Evolutionary conservation across 495 filamentous ascomycete genomes (phyloP).

Genomic region (Neurospora pannonica): DNA sequence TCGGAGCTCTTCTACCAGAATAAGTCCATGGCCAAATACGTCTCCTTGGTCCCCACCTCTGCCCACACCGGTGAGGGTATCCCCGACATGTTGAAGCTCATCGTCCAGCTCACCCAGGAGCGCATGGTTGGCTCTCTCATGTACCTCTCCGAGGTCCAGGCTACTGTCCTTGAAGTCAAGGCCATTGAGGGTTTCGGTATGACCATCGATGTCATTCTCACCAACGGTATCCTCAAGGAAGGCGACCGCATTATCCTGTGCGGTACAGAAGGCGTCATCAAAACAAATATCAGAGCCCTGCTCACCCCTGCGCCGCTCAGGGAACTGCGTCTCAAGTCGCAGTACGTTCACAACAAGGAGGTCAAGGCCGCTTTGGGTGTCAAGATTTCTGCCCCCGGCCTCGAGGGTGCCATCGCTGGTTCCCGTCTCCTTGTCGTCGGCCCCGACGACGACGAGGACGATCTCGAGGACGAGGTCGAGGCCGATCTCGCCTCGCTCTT

Average conservation of each 20-base stretch:
- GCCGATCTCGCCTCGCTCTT: slow-evolving; percentile 87
- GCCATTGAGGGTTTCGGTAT: slow-evolving; percentile 97
- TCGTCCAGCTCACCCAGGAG: slow-evolving; percentile 86
- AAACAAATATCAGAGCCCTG: slow-evolving; percentile 92
- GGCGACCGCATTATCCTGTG: slow-evolving; percentile 93
- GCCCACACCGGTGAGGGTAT: slow-evolving; percentile 98
- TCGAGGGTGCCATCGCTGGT: slow-evolving; percentile 94
- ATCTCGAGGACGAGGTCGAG: slow-evolving; percentile 94
- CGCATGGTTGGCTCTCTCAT: slow-evolving; percentile 96
- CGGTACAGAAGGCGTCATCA: slow-evolving; percentile 87
- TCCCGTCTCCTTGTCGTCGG: slow-evolving; percentile 90
- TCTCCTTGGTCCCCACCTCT: slow-evolving; percentile 93
- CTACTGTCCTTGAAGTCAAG: slow-evolving; percentile 97
- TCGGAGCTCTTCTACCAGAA: slow-evolving; percentile 95
- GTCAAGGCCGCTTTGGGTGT: slow-evolving; percentile 98
- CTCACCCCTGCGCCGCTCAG: slow-evolving; percentile 90
- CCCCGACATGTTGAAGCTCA: slow-evolving; percentile 96
- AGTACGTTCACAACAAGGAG: slow-evolving; percentile 98
- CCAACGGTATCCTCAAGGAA: slow-evolving; percentile 90
- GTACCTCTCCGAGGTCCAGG: slow-evolving; percentile 96
- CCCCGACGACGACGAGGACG: slow-evolving; percentile 90
- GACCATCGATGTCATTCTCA: slow-evolving; percentile 95
- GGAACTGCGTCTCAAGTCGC: slow-evolving; percentile 84
- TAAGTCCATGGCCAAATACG: slow-evolving; percentile 86
- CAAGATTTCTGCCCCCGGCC: slow-evolving; percentile 94